A percentile compares a stretch with the other conserved stretches of the same genome.
Conservation (phyloP, 2,329 filamentous ascomycete genomes). For the Tolypocladium album region DNA sequence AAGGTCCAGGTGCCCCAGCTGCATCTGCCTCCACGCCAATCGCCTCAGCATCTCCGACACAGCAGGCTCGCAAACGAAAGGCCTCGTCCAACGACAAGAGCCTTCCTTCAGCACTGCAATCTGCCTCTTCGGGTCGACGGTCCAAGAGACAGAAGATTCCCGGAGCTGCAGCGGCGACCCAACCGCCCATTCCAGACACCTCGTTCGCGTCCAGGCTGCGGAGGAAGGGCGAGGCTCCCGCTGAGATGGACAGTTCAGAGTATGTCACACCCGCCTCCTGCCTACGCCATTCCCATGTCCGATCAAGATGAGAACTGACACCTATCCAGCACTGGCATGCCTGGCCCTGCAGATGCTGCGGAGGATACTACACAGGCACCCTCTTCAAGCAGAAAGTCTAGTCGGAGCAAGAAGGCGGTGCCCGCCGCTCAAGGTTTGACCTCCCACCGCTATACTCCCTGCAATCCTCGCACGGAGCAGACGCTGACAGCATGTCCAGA, state of each 20-base stretch:
- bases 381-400: constrained; percentile 62
- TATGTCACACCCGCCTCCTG: constrained; percentile 24
- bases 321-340: constrained; percentile 10
- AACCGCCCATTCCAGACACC: constrained; percentile 16
- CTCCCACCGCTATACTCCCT: background rate
- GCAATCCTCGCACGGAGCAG: background rate
- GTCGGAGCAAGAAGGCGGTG: constrained; percentile 55
- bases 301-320: constrained; percentile 4
- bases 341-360: constrained; percentile 51
- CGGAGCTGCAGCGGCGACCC: constrained; percentile 29
- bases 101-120: constrained; percentile 20
- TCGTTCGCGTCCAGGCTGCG: constrained; percentile 32
- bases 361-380: constrained; percentile 47
- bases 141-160: constrained; percentile 62
- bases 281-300: background rate
- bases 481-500: constrained; percentile 16
- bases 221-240: constrained; percentile 49
- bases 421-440: constrained; percentile 30
- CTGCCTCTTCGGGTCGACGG: constrained; percentile 39
- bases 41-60: constrained; percentile 18
- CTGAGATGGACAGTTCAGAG: constrained; percentile 65
- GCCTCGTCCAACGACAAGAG: constrained; percentile 42
- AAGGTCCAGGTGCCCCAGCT: constrained; percentile 27
- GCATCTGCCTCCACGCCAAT: constrained; percentile 21
- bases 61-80: constrained; percentile 67